Percentiles rank a stretch among this genome's conserved stretches.
These are phyloP conservation scores for Jaltomata sinuosa DNA, from an alignment of 257 asterid genomes.

Conservation along the genomic window DNA sequence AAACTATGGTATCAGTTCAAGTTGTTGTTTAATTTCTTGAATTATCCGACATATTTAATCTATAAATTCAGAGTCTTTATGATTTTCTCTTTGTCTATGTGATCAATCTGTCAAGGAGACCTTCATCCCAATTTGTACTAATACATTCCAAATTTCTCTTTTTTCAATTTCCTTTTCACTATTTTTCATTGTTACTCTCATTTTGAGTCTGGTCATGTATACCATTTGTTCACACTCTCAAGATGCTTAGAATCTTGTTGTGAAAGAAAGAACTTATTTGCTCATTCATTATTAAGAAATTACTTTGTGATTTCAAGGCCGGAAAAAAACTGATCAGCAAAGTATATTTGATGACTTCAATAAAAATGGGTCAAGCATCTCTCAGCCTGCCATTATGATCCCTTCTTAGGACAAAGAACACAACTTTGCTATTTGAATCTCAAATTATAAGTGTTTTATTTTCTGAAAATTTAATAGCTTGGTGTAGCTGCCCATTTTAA, in stretches of 20 bases:
- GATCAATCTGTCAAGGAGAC: neutral
- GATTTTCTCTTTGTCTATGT: neutral
- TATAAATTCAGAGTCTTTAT: neutral
- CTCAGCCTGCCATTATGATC: too few relatives aligned
- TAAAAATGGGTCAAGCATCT: too few relatives aligned
- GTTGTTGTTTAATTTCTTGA: neutral
- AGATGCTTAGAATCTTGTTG: conserved; percentile 86
- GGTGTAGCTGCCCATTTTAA: too few relatives aligned
- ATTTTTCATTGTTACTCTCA: neutral
- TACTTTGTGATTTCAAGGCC: too few relatives aligned
- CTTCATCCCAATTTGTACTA: neutral
- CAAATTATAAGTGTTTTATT: too few relatives aligned
- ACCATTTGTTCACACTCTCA: conserved; percentile 50
- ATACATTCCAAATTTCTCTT: neutral
- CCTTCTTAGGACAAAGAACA: too few relatives aligned
- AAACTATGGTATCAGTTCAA: neutral
- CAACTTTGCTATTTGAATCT: too few relatives aligned
- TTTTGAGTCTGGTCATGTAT: neutral
- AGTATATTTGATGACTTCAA: too few relatives aligned
- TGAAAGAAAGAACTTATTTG: too few relatives aligned
- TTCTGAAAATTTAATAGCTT: too few relatives aligned
- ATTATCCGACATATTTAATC: neutral
- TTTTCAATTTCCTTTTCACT: neutral
- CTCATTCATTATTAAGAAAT: too few relatives aligned
- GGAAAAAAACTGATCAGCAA: too few relatives aligned